Base-by-base conservation (phyloP, 2,329 filamentous ascomycete species). In the Herpotrichia juniperi region DNA sequence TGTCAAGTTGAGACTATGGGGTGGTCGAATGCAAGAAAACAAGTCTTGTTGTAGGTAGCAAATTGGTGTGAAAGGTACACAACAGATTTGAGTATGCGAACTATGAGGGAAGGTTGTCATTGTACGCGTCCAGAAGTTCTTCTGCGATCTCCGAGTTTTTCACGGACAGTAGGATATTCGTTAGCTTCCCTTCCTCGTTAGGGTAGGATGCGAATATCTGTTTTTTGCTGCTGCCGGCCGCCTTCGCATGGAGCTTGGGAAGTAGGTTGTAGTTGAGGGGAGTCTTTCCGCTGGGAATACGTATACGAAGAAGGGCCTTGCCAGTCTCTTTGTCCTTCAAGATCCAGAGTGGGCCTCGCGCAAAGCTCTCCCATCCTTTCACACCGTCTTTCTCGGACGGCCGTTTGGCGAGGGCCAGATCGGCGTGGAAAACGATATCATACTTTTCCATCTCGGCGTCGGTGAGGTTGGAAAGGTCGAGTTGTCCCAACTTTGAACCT, bases 281-380 rank as follows among this genome's bases (percentile, higher is more conserved):
- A 1, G 64, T 67, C 2, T 57, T 55, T 12, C 72, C 72, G 39
- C 62, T 68, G 11, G 63, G 54, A 12, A 69, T 60, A 44, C 72
- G 70, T 30, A 74, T 63, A 10, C 71, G 65, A 11, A 74, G 55
- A 25, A 71, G 58, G 43, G 64, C 64, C 34, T 66, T 69, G 34
- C 63, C 66, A 19, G 59, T 67, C 37, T 63, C 56, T 48, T 74
- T 74, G 53, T 72, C 64, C 55, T 69, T 71, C 37, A 75, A 62
- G 24, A 75, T 68, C 59, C 67, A 72, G 3, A 75, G 53, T 2
- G 67, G 66, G 11, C 70, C 72, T 24, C 63, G 66, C 2, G 64
- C 67, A 26, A 67, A 51, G 42, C 59, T 69, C 22, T 65, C 60
- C 71, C 71, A 75, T 1, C 53, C 51, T 51, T 69, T 70, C 32